These are phyloP conservation scores for Coemansia guatemalensis DNA, from an alignment of 192 early-diverging fungal genomes.

Conservation along the genomic window DNA sequence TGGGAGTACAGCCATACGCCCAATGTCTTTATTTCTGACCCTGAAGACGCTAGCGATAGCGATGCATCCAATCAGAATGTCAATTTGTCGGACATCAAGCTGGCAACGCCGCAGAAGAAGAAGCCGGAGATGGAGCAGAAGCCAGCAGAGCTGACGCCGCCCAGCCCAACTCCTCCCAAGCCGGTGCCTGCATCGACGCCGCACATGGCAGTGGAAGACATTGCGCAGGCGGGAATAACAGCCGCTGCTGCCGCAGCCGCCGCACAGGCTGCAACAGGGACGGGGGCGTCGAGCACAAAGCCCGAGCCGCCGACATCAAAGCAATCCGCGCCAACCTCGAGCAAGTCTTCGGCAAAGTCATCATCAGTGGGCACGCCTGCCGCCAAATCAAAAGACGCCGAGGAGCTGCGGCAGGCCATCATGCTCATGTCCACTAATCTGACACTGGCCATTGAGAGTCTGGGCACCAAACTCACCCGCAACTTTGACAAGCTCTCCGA, in stretches of 20 bases:
- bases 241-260: constrained; percentile 22
- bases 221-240: constrained; percentile 30
- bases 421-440: constrained; percentile 45
- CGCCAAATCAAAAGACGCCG: constrained; percentile 14
- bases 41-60: constrained; percentile 6
- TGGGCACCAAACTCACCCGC: constrained; percentile 39
- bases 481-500: constrained; percentile 51
- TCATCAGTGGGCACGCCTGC: neutral
- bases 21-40: constrained; percentile 29
- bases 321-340: constrained; percentile 4
- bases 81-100: constrained; percentile 22
- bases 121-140: constrained; percentile 19
- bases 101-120: constrained; percentile 2
- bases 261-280: constrained; percentile 6
- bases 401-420: constrained; percentile 42
- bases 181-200: neutral
- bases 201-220: constrained; percentile 32
- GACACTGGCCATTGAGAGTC: constrained; percentile 45
- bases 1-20: constrained; percentile 46
- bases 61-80: constrained; percentile 17
- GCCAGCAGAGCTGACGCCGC: constrained; percentile 19
- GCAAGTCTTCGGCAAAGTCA: neutral
- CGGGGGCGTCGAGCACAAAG: constrained; percentile 28
- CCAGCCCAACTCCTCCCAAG: constrained; percentile 9
- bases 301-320: constrained; percentile 30